Evolutionary conservation across 331 rosid genomes (phyloP), one percentile per base, ranked within the genome.

Genomic region (Spiraea crenata): DNA sequence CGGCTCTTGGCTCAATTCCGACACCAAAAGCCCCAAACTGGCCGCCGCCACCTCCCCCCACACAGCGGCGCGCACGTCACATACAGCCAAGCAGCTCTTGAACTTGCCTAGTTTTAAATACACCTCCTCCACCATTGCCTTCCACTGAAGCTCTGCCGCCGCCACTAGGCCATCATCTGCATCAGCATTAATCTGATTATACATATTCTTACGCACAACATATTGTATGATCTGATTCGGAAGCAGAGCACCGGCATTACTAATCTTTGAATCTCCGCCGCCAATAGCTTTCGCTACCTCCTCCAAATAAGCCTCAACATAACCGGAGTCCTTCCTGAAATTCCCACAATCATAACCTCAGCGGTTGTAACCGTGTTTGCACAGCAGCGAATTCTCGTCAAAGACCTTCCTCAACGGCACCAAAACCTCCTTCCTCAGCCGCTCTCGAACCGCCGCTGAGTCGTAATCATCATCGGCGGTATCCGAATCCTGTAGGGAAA

Each of bases 71-170:
- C 81, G 77, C 3, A 84, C 88, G 73, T 86, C 88, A 67, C 84
- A 77, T 5, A 87, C 74, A 16, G 87, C 87, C 50, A 87, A 35
- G 70, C 90, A 77, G 38, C 65, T 75, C 42, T 40, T 82, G 57
- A 87, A 45, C 40, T 70, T 82, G 1, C 92, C 89, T 25, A 75
- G 57, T 77, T 76, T 71, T 15, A 71, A 25, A 25, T 25, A 25
- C 1, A 25, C 31, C 31, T 85, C 86, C 31, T 81, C 78, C 50
- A 87, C 89, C 71, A 82, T 74, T 70, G 86, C 80, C 76, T 71
- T 80, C 92, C 92, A 84, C 35, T 87, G 92, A 55, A 87, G 77
- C 74, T 84, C 85, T 6, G 86, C 89, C 16, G 85, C 89, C 46
- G 78, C 65, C 2, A 81, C 78, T 4, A 81, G 85, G 40, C 59